These are phyloP conservation scores for Acmispon strigosus DNA, from an alignment of 306 rosid genomes.

Conservation along the genomic window DNA sequence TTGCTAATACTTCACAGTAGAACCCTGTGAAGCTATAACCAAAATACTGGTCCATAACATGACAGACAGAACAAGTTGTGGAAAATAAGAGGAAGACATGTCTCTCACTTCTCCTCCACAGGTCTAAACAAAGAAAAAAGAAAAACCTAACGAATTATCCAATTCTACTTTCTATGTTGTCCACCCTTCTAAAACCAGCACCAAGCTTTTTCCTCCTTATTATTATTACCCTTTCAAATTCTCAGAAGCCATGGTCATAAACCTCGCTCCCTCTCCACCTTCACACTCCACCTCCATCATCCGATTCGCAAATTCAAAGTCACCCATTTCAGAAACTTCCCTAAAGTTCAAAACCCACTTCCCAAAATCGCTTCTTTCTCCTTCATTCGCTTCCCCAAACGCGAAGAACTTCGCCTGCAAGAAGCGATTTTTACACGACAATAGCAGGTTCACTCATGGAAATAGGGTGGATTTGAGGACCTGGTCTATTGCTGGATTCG, in stretches of 20 bases:
- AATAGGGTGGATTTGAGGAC: constrained; percentile 48
- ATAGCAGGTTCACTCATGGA: constrained; percentile 28
- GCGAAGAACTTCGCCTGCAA: constrained; percentile 24
- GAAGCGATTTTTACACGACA: constrained; percentile 33
- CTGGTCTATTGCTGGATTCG: constrained; percentile 56
- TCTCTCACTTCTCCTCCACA: constrained; percentile 70
- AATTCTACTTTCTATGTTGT: constrained; percentile 18
- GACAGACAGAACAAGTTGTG: constrained; percentile 15
- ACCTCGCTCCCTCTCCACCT: constrained; percentile 57
- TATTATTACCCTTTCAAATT: not conserved
- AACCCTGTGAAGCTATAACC: too few species aligned
- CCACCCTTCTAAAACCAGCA: constrained; percentile 25
- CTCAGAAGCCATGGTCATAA: constrained; percentile 56
- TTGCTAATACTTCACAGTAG: too few species aligned
- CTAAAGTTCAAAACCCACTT: constrained; percentile 50
- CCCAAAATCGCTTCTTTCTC: constrained; percentile 37
- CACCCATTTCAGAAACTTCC: constrained; percentile 40
- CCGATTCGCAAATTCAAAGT: constrained; percentile 41
- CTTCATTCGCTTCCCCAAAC: constrained; percentile 40
- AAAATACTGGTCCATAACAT: too few species aligned
- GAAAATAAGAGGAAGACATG: constrained; percentile 33
- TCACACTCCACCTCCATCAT: constrained; percentile 42
- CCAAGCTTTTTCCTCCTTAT: constrained; percentile 13
- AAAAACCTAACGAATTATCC: constrained; percentile 50
- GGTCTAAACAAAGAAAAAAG: constrained; percentile 20